These are phyloP conservation scores for Themeda triandra DNA, from an alignment of 176 grass and related monocot genomes.

Conservation along the genomic window DNA sequence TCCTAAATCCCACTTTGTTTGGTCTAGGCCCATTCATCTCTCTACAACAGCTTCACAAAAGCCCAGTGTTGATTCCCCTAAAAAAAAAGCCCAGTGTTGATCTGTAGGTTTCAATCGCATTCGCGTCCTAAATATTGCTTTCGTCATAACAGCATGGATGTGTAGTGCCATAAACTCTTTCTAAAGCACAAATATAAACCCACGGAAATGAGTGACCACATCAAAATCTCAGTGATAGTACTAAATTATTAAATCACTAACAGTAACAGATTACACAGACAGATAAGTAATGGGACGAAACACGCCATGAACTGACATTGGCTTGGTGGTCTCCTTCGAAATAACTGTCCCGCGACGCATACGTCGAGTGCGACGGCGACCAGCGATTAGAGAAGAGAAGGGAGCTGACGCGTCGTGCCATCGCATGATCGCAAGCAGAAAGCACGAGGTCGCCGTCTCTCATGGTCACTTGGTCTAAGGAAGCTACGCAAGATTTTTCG, in stretches of 20 bases:
- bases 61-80: too few species aligned
- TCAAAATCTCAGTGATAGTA: background rate
- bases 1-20: too few species aligned
- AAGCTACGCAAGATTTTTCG: slow-evolving; percentile 12
- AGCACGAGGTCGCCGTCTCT: slow-evolving; percentile 8
- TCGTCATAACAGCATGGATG: background rate
- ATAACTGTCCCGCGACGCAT: slow-evolving; percentile 17
- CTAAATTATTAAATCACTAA: background rate
- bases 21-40: too few species aligned
- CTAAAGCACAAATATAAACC: background rate
- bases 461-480: background rate
- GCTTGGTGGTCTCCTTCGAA: slow-evolving; percentile 28
- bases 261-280: background rate
- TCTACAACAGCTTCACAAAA: too few species aligned
- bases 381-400: background rate
- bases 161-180: background rate
- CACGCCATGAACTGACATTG: background rate
- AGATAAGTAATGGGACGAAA: background rate
- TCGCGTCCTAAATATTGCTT: too few species aligned
- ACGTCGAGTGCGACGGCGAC: slow-evolving; percentile 15
- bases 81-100: too few species aligned
- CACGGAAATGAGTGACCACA: background rate
- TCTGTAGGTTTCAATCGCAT: too few species aligned
- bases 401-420: background rate
- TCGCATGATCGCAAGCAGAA: background rate